Conservation (phyloP, 179 eudicot species). For the Silene vulgaris region DNA sequence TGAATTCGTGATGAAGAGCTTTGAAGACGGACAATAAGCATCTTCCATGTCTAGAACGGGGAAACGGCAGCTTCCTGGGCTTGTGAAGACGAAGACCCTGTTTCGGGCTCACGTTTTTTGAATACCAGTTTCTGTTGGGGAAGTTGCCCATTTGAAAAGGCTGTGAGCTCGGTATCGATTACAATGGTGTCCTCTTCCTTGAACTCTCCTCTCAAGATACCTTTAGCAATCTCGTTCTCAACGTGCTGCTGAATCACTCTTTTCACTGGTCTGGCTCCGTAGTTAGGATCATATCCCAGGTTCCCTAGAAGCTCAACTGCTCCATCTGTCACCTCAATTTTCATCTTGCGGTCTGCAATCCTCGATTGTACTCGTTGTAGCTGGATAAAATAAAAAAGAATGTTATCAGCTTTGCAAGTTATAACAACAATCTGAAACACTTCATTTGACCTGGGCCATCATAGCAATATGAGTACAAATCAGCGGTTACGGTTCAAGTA, state of each 20-base stretch:
- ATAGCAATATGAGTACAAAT: neutral
- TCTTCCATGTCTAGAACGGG: slow-evolving; percentile 23
- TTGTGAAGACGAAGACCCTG: slow-evolving; percentile 36
- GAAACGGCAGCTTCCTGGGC: slow-evolving; percentile 44
- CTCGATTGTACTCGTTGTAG: slow-evolving; percentile 73
- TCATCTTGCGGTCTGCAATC: slow-evolving; percentile 76
- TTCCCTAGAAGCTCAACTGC: slow-evolving; percentile 73
- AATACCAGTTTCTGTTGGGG: slow-evolving; percentile 78
- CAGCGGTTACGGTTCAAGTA: too few species aligned
- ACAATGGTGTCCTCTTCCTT: slow-evolving; percentile 70
- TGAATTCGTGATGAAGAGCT: neutral
- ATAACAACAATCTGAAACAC: neutral
- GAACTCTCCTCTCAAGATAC: slow-evolving; percentile 78
- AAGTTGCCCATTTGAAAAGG: slow-evolving; percentile 67
- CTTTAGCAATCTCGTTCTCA: slow-evolving; percentile 87
- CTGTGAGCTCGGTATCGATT: slow-evolving; percentile 70
- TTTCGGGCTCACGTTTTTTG: slow-evolving; percentile 36
- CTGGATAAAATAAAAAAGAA: slow-evolving; percentile 36
- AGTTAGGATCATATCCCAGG: slow-evolving; percentile 91
- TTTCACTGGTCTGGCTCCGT: slow-evolving; percentile 92
- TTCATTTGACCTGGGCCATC: neutral
- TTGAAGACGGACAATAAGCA: neutral
- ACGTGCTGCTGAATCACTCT: slow-evolving; percentile 79
- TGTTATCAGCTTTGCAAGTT: neutral
- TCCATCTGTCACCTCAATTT: slow-evolving; percentile 58